Percentiles rank a stretch among this genome's conserved stretches.
Conservation (phyloP, 1,139 yeast genomes). For the Scheffersomyces titani region DNA sequence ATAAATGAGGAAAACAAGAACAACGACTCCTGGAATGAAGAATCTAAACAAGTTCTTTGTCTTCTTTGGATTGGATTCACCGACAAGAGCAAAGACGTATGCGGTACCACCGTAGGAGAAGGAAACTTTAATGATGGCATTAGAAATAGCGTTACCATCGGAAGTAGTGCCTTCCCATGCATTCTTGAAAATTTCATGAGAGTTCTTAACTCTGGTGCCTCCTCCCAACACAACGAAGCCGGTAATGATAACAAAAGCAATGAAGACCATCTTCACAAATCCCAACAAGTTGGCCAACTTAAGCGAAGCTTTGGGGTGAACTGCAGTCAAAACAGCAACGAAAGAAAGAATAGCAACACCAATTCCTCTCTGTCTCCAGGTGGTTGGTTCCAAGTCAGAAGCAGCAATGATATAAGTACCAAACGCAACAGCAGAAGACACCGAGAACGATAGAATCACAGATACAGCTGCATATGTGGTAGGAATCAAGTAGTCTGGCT, state of each 20-base stretch:
- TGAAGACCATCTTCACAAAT: conserved; percentile 37
- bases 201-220: conserved; percentile 32
- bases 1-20: conserved; percentile 35
- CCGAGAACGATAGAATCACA: conserved; percentile 39
- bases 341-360: conserved; percentile 37
- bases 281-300: conserved; percentile 38
- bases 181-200: conserved; percentile 33
- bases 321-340: conserved; percentile 25
- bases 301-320: conserved; percentile 34
- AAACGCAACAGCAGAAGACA: conserved; percentile 45
- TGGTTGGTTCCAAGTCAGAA: conserved; percentile 30
- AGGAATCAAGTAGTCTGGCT: conserved; percentile 41
- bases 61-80: conserved; percentile 32
- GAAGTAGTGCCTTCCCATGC: conserved; percentile 43
- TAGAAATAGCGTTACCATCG: conserved; percentile 42
- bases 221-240: conserved; percentile 45
- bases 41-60: conserved; percentile 30
- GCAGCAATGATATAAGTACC: conserved; percentile 41
- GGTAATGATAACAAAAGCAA: conserved; percentile 34
- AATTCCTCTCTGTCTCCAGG: conserved; percentile 46
- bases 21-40: conserved; percentile 36
- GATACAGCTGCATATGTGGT: conserved; percentile 44
- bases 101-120: conserved; percentile 43
- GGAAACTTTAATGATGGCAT: conserved; percentile 43
- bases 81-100: conserved; percentile 41